Conservation (phyloP, 1,139 yeast species). For the Kurtzmaniella quercitrusa region DNA sequence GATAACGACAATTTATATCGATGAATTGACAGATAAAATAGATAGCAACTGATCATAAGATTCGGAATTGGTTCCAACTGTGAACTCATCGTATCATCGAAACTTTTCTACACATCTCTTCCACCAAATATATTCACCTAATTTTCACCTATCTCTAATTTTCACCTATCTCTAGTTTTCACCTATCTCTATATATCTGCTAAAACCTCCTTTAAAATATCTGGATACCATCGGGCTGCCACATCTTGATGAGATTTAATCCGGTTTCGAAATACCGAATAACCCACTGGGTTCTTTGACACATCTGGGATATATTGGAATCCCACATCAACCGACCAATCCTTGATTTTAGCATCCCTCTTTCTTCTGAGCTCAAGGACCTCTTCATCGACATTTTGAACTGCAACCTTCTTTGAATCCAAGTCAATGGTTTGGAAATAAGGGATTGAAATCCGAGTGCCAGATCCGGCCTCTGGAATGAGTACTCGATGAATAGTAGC, state of each 20-base stretch:
- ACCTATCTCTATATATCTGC: constrained; percentile 4
- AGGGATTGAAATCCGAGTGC: constrained; percentile 51
- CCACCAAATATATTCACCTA: too few species aligned
- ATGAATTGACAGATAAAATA: too few species aligned
- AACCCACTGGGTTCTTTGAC: constrained; percentile 46
- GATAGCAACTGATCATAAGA: too few species aligned
- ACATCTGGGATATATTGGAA: constrained; percentile 47
- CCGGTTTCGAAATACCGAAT: constrained; percentile 59
- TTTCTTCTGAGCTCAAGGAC: constrained; percentile 26
- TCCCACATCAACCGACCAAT: constrained; percentile 36
- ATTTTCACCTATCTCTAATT: too few species aligned
- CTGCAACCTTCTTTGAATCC: constrained; percentile 34
- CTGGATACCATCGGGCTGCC: constrained; percentile 61
- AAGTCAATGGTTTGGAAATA: constrained; percentile 52
- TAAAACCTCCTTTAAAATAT: constrained; percentile 31
- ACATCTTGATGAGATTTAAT: constrained; percentile 68
- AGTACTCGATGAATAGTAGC: constrained; percentile 68
- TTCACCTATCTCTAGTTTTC: too few species aligned
- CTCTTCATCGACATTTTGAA: constrained; percentile 26
- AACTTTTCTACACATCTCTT: too few species aligned
- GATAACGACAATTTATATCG: too few species aligned
- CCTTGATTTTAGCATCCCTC: constrained; percentile 35
- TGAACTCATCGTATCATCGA: too few species aligned
- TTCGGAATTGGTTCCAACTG: too few species aligned
- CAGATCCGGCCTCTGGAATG: constrained; percentile 49